Percentiles rank a stretch among this genome's conserved stretches.
phyloP scores from a whole-genome alignment of 331 rosid species.

The Quercus tomentella region DNA sequence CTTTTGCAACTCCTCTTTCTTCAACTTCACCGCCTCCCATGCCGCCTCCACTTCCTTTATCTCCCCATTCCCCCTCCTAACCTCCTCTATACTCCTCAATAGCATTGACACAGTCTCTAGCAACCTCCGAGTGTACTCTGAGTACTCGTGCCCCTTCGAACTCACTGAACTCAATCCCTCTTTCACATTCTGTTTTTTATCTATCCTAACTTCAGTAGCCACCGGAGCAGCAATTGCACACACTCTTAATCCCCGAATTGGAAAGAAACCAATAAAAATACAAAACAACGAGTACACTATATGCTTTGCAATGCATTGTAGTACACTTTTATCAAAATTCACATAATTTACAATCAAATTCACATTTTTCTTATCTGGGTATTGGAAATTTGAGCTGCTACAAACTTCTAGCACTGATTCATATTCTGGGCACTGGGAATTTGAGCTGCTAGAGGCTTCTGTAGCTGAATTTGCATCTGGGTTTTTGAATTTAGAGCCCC shows the following conservation, averaged over 20 bases:
- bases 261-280: slow-evolving; percentile 52
- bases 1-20: slow-evolving; percentile 46
- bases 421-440: not conserved
- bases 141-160: slow-evolving; percentile 38
- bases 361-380: not conserved
- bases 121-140: slow-evolving; percentile 46
- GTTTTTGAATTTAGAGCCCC: not conserved
- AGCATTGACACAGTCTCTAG: slow-evolving; percentile 48
- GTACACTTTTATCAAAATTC: slow-evolving; percentile 11
- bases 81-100: slow-evolving; percentile 48
- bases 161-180: slow-evolving; percentile 15
- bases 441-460: not conserved
- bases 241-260: slow-evolving; percentile 32
- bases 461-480: not conserved
- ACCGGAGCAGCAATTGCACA: slow-evolving; percentile 44
- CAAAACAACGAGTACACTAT: slow-evolving; percentile 45
- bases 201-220: slow-evolving; percentile 15
- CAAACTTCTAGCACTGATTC: not conserved
- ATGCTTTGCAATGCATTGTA: slow-evolving; percentile 28
- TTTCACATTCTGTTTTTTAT: slow-evolving; percentile 18
- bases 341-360: not conserved
- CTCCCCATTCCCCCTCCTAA: slow-evolving; percentile 46
- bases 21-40: slow-evolving; percentile 48
- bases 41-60: slow-evolving; percentile 39
- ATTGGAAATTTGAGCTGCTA: not conserved